Evolutionary conservation across 1,139 yeast genomes (phyloP), one percentile per base, ranked within the genome.

Genomic region (Scheffersomyces cryptocercus): DNA sequence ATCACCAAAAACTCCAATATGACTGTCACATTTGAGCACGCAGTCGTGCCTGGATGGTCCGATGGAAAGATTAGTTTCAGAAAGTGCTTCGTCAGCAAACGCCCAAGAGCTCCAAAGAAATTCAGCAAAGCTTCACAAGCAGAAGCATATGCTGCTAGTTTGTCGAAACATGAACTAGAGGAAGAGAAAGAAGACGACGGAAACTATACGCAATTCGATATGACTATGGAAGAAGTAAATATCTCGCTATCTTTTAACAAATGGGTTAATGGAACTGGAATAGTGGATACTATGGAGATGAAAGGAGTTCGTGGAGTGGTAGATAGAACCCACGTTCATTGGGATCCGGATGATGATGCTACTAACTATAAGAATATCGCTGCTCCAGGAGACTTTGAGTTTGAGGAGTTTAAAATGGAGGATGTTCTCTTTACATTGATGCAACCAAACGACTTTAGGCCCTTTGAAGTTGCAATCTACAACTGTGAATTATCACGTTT

Each of bases 11-110:
- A 90, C 56, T 83, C 95, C 2, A 88, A 90, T n/a, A 67, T 91
- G 53, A 83, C 87, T 0, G 97, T 93, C 10, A 84, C 89, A 1
- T 93, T 93, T 59, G 99, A 93, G 59, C 85, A 82, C 59, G 99
- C 99, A 2, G 88, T 91, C 46, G 96, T 90, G 3, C 98, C 98
- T 0, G 90, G 90, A 42, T 91, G 97, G 97, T 78, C 84, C 38
- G 90, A 87, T 52, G 96, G 97, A 1, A 85, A 82, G 51, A 88
- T 93, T 43, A 80, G 85, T 35, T 87, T 93, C 62, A 80, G 84
- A 47, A 88, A 90, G 54, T 95, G 96, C 43, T 85, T 85, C 61
- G 93, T 91, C 1, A 87, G 96, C 43, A 76, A 88, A 54, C 73
- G 98, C 45, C 99, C 99, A 0, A 74, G 77, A 49, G 67, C 69